Evolutionary conservation across 441 rosid genomes (phyloP).

Genomic region (Iberis amara): DNA sequence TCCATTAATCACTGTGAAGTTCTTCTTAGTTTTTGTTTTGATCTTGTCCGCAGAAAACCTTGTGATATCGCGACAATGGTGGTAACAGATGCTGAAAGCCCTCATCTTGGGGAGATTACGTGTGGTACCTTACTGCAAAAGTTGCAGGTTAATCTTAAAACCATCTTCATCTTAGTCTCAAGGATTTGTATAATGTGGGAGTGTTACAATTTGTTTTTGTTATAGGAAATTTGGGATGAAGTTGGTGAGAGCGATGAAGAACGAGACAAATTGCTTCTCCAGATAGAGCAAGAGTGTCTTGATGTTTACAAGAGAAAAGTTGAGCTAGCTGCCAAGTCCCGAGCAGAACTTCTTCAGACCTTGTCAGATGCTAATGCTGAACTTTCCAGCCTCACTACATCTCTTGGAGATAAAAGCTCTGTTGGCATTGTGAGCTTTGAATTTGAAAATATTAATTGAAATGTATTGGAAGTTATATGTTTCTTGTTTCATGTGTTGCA

Average conservation of each 20-base stretch:
- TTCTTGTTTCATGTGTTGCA: conserved; percentile 26
- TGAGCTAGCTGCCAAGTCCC: conserved; percentile 76
- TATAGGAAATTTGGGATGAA: conserved; percentile 98
- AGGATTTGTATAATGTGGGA: conserved; percentile 9
- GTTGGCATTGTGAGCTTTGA: conserved; percentile 54
- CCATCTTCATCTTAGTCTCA: not conserved
- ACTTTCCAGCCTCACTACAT: conserved; percentile 66
- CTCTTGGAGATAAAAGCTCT: conserved; percentile 75
- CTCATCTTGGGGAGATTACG: conserved; percentile 78
- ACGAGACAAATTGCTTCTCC: conserved; percentile 83
- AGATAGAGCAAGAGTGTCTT: conserved; percentile 90
- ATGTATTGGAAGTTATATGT: not conserved
- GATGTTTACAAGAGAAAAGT: conserved; percentile 95
- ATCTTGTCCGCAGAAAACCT: conserved; percentile 11
- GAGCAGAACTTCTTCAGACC: conserved; percentile 82
- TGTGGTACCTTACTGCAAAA: conserved; percentile 83
- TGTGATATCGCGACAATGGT: conserved; percentile 45
- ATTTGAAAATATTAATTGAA: not conserved
- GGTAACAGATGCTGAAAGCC: conserved; percentile 60
- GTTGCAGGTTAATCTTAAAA: conserved; percentile 58
- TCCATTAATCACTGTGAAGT: not conserved
- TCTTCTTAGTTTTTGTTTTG: conserved; percentile 1
- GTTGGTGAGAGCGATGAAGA: conserved; percentile 92
- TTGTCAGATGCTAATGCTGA: conserved; percentile 85
- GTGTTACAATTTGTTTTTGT: conserved; percentile 1